Evolutionary conservation across 495 filamentous ascomycete genomes (phyloP).

Genomic region (Penicillium nucicola): DNA sequence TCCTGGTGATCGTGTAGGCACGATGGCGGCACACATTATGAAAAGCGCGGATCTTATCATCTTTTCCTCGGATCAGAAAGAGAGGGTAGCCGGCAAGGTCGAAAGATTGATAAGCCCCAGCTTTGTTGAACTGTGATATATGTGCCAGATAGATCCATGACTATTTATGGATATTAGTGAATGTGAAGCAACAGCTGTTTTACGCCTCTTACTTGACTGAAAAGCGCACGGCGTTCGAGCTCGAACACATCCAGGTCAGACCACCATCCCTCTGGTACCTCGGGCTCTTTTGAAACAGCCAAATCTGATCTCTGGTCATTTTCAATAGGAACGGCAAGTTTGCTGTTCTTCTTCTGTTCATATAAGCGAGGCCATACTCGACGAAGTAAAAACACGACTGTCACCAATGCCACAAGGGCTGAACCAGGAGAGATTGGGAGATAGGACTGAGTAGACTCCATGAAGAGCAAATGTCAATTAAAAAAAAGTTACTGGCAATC

Average conservation of each 20-base stretch:
- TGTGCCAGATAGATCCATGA: slow-evolving; percentile 51
- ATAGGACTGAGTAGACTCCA: slow-evolving; percentile 15
- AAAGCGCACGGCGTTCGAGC: slow-evolving; percentile 51
- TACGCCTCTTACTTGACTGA: slow-evolving; percentile 36
- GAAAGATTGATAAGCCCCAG: slow-evolving; percentile 49
- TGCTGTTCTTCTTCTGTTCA: not conserved
- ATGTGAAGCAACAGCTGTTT: not conserved
- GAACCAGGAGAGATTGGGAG: slow-evolving; percentile 10
- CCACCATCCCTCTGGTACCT: slow-evolving; percentile 47
- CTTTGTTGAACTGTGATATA: slow-evolving; percentile 37
- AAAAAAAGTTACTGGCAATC: not conserved
- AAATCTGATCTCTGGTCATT: not conserved
- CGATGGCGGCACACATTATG: slow-evolving; percentile 60
- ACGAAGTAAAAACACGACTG: slow-evolving; percentile 7
- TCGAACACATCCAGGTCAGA: slow-evolving; percentile 41
- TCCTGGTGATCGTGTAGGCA: slow-evolving; percentile 53
- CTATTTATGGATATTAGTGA: slow-evolving; percentile 10
- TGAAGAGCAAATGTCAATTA: not conserved
- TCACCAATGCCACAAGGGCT: slow-evolving; percentile 12
- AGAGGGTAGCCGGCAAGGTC: slow-evolving; percentile 48
- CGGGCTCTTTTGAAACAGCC: slow-evolving; percentile 34
- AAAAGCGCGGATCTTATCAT: slow-evolving; percentile 51
- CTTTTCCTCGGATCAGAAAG: slow-evolving; percentile 46
- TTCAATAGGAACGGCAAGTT: not conserved
- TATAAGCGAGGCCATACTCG: slow-evolving; percentile 10